A percentile compares a stretch with the other conserved stretches of the same genome.
phyloP scores from a whole-genome alignment of 768 basidiomycete species.

The Collybiopsis confluens region DNA sequence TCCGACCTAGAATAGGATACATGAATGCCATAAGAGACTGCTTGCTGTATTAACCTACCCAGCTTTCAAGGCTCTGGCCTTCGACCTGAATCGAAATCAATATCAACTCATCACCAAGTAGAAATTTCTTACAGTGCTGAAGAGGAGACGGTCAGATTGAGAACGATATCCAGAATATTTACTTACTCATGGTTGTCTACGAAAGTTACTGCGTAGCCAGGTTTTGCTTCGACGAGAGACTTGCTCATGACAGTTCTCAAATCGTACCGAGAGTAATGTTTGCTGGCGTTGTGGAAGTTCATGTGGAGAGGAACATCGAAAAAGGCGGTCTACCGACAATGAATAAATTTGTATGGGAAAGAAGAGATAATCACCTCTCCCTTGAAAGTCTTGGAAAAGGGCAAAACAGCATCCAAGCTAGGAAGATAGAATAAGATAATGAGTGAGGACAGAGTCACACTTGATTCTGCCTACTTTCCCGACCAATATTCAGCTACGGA shows the following conservation, averaged over 20 bases:
- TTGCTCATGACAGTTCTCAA: slow-evolving; percentile 68
- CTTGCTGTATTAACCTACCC: slow-evolving; percentile 43
- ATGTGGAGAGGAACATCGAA: slow-evolving; percentile 90
- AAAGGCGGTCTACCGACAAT: slow-evolving; percentile 61
- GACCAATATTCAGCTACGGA: slow-evolving; percentile 79
- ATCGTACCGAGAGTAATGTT: slow-evolving; percentile 63
- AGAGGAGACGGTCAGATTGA: slow-evolving; percentile 3
- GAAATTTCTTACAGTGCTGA: slow-evolving; percentile 55
- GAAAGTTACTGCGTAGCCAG: slow-evolving; percentile 83
- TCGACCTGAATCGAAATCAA: slow-evolving; percentile 29
- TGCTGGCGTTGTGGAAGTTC: slow-evolving; percentile 77
- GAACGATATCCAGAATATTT: not conserved
- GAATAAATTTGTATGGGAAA: not conserved
- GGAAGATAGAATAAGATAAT: not conserved
- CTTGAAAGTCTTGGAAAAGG: slow-evolving; percentile 57
- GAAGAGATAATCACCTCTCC: slow-evolving; percentile 48
- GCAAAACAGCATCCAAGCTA: slow-evolving; percentile 48
- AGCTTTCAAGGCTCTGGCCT: slow-evolving; percentile 79
- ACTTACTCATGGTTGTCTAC: slow-evolving; percentile 88
- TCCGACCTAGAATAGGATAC: slow-evolving; percentile 44
- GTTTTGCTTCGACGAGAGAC: slow-evolving; percentile 63
- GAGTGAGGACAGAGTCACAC: not conserved
- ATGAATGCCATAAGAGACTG: not conserved
- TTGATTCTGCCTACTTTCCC: slow-evolving; percentile 41
- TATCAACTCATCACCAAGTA: not conserved